Evolutionary conservation across 495 filamentous ascomycete genomes (phyloP), one percentile per base, ranked within the genome.

Genomic region (Chaetomium fimeti): DNA sequence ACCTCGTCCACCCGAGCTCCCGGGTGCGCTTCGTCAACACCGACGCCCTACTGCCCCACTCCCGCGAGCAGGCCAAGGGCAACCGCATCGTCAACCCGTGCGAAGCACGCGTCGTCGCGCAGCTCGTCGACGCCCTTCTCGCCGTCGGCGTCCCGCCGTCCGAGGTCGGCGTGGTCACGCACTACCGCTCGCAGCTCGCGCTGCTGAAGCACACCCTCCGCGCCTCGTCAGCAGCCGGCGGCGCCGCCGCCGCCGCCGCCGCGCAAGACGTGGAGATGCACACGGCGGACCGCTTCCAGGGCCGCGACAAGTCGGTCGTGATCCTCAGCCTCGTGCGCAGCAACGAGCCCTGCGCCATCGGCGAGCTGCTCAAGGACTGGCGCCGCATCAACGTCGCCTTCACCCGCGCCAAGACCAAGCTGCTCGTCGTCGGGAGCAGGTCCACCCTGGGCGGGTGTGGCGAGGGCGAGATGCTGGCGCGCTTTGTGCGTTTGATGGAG

Each of bases 131-230:
- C 67, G 78, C 86, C 0, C 84, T 98, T 2, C 81, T 97, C 54
- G 80, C 83, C 0, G 82, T 83, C 9, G 94, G 94, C 32, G 83
- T 97, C 18, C 80, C 89, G 0, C 84, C 89, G 0, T 79, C 78
- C 7, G 88, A 92, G 49, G 93, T 98, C 55, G 94, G 94, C n/a
- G 88, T 98, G 67, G 96, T 98, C 73, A 96, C 94, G n/a, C 91
- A 97, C 74, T 98, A 98, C 78, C 90, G 93, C 66, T 93, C 90
- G 36, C 94, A 98, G 73, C 88, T 98, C 0, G 75, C 81, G 0
- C 70, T 82, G 18, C 74, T 85, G 0, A 80, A 79, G 43, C 76
- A 84, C 38, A 67, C 73, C 5, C 74, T 84, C 1, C 73, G 77
- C 47, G 58, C 66, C n/a, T n/a, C 52, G n/a, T 55, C 27, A 1